Percentiles rank a stretch among this genome's conserved stretches.
These are phyloP conservation scores for Ophiostoma himal-ulmi DNA, from an alignment of 2,329 filamentous ascomycete species.

Conservation along the genomic window DNA sequence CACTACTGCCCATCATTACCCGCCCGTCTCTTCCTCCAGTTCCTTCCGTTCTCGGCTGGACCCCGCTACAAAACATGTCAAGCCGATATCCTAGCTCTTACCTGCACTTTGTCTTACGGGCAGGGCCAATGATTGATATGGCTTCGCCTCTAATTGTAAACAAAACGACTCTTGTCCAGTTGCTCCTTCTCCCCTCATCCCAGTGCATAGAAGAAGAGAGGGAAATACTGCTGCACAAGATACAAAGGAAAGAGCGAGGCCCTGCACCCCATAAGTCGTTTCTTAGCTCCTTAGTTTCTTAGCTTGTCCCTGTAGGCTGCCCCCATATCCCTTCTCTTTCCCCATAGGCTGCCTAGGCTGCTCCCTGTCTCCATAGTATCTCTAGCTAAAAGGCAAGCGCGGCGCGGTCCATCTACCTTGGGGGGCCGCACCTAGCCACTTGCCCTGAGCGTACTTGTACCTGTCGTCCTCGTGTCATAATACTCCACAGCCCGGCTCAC, in stretches of 20 bases:
- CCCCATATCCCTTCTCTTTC: not conserved
- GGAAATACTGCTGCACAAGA: not conserved
- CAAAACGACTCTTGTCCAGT: not conserved
- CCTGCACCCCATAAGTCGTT: not conserved
- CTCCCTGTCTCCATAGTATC: not conserved
- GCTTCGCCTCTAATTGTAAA: no score
- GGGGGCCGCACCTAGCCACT: constrained; percentile 23
- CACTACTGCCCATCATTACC: constrained; percentile 23
- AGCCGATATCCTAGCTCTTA: not conserved
- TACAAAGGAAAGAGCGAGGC: not conserved
- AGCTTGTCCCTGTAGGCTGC: not conserved
- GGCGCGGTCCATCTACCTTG: constrained; percentile 26
- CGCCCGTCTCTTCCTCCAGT: constrained; percentile 21
- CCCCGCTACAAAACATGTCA: constrained; percentile 16
- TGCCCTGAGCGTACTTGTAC: constrained; percentile 18
- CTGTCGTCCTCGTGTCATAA: constrained; percentile 12
- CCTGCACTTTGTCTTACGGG: not conserved
- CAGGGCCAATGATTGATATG: not conserved
- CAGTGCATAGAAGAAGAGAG: not conserved
- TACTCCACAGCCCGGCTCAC: constrained; percentile 1
- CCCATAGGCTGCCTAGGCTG: constrained; percentile 4
- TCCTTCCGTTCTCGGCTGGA: constrained; percentile 26
- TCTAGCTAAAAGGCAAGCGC: constrained; percentile 13
- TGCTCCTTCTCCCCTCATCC: not conserved
- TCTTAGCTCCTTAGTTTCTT: not conserved